These are phyloP conservation scores for Fusarium zealandicum DNA, from an alignment of 2,329 filamentous ascomycete species.

Conservation along the genomic window DNA sequence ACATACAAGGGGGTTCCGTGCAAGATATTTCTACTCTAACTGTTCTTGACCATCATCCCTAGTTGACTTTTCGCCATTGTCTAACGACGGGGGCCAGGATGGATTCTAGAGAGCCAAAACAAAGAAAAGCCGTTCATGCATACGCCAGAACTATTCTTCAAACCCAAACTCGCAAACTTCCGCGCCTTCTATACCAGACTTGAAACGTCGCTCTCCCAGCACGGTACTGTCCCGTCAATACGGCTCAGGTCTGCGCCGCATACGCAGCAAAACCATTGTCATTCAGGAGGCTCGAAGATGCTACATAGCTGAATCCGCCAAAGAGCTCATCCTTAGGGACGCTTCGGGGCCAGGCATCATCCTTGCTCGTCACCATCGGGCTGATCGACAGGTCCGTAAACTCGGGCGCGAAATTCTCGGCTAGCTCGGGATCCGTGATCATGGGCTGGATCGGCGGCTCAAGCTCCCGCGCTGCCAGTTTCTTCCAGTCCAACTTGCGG, in stretches of 20 bases:
- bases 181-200: not conserved
- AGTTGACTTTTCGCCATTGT: not conserved
- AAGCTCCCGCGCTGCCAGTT: constrained; percentile 80
- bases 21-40: not conserved
- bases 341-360: constrained; percentile 52
- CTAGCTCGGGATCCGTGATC: constrained; percentile 93
- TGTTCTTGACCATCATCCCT: not conserved
- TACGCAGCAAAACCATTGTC: constrained; percentile 51
- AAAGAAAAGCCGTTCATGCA: constrained; percentile 17
- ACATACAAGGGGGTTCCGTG: not conserved
- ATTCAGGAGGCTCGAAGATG: constrained; percentile 64
- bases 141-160: constrained; percentile 4
- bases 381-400: constrained; percentile 88
- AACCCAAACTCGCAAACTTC: constrained; percentile 9
- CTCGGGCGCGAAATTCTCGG: constrained; percentile 94
- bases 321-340: constrained; percentile 63
- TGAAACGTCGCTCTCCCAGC: not conserved
- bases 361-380: constrained; percentile 63
- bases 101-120: constrained; percentile 3
- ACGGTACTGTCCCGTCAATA: not conserved
- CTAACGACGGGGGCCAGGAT: not conserved
- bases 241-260: constrained; percentile 29
- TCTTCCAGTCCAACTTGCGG: constrained; percentile 94
- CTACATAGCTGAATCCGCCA: constrained; percentile 70
- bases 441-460: constrained; percentile 90